Evolutionary conservation across 192 early-diverging fungal genomes (phyloP).

Genomic region (Coemansia sp.): DNA sequence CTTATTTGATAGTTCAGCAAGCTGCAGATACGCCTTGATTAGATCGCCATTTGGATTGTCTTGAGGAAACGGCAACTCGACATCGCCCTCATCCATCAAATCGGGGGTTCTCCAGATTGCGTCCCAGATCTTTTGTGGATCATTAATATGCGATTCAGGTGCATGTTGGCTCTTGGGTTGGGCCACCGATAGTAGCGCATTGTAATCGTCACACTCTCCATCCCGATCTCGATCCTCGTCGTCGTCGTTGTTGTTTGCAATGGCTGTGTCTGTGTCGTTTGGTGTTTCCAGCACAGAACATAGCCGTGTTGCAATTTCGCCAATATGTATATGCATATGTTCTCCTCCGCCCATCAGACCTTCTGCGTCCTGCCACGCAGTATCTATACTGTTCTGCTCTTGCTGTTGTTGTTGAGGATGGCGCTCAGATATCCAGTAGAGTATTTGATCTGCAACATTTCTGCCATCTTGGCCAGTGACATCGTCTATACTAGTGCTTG

Average conservation of each 20-base stretch:
- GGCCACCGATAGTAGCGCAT: background rate
- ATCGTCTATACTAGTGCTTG: background rate
- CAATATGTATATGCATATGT: constrained; percentile 22
- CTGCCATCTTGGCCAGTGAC: background rate
- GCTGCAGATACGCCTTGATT: constrained; percentile 32
- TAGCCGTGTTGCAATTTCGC: constrained; percentile 32
- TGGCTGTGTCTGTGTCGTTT: background rate
- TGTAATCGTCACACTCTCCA: background rate
- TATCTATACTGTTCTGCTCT: background rate
- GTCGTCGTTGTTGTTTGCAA: background rate
- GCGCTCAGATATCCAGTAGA: constrained; percentile 27
- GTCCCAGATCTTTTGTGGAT: background rate
- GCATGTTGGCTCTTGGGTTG: background rate
- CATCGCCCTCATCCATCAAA: background rate
- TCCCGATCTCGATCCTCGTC: background rate
- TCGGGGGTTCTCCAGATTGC: constrained; percentile 1
- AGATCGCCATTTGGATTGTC: constrained; percentile 12
- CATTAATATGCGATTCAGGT: background rate
- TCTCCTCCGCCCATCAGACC: constrained; percentile 37
- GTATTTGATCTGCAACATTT: constrained; percentile 17
- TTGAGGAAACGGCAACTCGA: background rate
- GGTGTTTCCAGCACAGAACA: constrained; percentile 14
- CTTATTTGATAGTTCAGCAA: constrained; percentile 5
- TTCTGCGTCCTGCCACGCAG: constrained; percentile 33
- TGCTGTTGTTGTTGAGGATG: background rate